Percentiles rank a stretch among this genome's conserved stretches.
These are phyloP conservation scores for Penicillium digitatum DNA, from an alignment of 2,329 filamentous ascomycete genomes.

Conservation along the genomic window DNA sequence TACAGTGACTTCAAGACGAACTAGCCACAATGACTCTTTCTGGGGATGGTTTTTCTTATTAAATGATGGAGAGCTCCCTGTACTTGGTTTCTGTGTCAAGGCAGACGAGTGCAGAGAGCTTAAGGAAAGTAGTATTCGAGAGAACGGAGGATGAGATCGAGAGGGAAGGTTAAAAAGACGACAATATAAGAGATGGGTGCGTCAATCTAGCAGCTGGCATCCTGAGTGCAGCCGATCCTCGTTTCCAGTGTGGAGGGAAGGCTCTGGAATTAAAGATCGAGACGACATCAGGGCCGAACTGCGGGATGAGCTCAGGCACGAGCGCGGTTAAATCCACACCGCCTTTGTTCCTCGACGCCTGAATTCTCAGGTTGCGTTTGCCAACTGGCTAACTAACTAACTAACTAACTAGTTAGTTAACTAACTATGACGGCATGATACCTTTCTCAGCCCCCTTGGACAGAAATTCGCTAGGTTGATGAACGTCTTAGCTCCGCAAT, in stretches of 20 bases:
- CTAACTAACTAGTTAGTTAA: too few species aligned
- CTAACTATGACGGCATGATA: background rate
- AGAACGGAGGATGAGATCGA: background rate
- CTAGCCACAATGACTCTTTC: background rate
- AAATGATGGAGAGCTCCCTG: background rate
- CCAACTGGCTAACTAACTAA: background rate
- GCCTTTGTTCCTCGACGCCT: background rate
- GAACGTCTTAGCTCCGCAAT: too few species aligned
- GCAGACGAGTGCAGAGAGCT: background rate
- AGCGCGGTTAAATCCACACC: constrained; percentile 1
- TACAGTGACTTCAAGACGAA: background rate
- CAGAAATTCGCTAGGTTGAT: too few species aligned
- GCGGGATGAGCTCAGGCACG: constrained; percentile 8
- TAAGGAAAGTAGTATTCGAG: background rate
- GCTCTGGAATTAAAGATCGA: background rate
- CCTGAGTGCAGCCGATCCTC: constrained; percentile 3
- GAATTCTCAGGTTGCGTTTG: background rate
- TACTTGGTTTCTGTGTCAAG: background rate
- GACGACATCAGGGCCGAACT: background rate
- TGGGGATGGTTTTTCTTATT: background rate
- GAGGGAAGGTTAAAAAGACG: background rate
- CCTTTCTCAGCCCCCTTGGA: background rate
- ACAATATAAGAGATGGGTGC: background rate
- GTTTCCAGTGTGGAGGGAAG: background rate
- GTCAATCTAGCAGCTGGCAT: background rate